These are phyloP conservation scores for Colletotrichum sidae DNA, from an alignment of 2,329 filamentous ascomycete species.

Conservation along the genomic window DNA sequence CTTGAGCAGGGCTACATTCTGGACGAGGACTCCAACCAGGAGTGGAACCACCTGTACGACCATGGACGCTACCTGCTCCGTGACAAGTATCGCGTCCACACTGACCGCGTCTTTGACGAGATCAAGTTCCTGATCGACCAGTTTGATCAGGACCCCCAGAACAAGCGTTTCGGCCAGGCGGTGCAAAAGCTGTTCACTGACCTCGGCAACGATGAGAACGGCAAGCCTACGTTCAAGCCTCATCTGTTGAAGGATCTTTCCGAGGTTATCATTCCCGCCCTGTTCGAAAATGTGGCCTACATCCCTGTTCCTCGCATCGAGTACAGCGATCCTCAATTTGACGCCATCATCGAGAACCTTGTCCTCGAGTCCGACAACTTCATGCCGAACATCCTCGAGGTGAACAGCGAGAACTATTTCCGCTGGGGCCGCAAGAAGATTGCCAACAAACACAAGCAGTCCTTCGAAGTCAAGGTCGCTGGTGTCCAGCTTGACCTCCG, in stretches of 20 bases:
- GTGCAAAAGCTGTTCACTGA: slow-evolving; percentile 87
- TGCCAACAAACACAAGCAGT: slow-evolving; percentile 80
- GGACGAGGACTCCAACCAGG: slow-evolving; percentile 79
- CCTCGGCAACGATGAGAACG: slow-evolving; percentile 87
- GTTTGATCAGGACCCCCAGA: slow-evolving; percentile 89
- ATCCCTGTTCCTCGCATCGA: slow-evolving; percentile 95
- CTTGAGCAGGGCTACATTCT: slow-evolving; percentile 93
- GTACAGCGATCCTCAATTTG: slow-evolving; percentile 84
- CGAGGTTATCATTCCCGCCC: slow-evolving; percentile 84
- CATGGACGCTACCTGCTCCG: slow-evolving; percentile 87
- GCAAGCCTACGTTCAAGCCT: slow-evolving; percentile 91
- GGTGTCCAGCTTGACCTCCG: slow-evolving; percentile 93
- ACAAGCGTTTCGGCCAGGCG: slow-evolving; percentile 81
- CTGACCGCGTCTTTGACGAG: slow-evolving; percentile 88
- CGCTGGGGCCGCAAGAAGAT: slow-evolving; percentile 93
- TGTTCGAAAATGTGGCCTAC: slow-evolving; percentile 89
- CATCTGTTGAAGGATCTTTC: slow-evolving; percentile 90
- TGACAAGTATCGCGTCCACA: slow-evolving; percentile 87
- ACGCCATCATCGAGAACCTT: slow-evolving; percentile 93
- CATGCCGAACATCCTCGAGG: slow-evolving; percentile 90
- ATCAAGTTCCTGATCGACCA: slow-evolving; percentile 89
- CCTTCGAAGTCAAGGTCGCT: slow-evolving; percentile 83
- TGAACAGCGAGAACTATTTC: slow-evolving; percentile 93
- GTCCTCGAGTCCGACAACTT: slow-evolving; percentile 97
- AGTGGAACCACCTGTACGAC: slow-evolving; percentile 90